phyloP scores from a whole-genome alignment of 495 filamentous ascomycete species.

The Cercophora newfieldiana region DNA sequence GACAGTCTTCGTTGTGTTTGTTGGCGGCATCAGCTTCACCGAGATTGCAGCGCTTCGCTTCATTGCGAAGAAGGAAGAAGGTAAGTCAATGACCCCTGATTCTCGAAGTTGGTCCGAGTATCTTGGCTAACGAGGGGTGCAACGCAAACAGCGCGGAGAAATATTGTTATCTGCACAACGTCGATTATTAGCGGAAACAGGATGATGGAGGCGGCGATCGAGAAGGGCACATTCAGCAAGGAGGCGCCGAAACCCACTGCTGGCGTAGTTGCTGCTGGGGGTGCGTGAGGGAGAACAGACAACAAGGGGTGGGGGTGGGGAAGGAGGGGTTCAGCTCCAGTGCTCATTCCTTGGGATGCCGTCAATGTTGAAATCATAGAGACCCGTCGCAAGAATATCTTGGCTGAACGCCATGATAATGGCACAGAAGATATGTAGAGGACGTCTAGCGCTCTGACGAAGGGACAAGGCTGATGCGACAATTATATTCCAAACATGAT shows the following conservation, averaged over 20 bases:
- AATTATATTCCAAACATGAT: slow-evolving; percentile 6
- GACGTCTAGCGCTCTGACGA: background rate
- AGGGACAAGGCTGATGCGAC: too few relatives aligned
- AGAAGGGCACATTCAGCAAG: slow-evolving; percentile 65
- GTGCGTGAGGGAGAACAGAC: background rate
- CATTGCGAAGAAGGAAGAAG: slow-evolving; percentile 82
- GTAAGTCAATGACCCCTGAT: slow-evolving; percentile 37
- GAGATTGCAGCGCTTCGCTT: slow-evolving; percentile 95
- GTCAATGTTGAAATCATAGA: background rate
- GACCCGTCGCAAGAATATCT: background rate
- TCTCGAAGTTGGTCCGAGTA: background rate
- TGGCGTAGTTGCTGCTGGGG: background rate
- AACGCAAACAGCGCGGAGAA: slow-evolving; percentile 56
- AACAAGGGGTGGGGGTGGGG: too few relatives aligned
- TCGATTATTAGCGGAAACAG: slow-evolving; percentile 84
- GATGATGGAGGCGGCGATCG: slow-evolving; percentile 87
- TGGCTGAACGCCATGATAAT: background rate
- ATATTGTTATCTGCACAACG: slow-evolving; percentile 90
- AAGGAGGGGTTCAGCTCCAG: too few relatives aligned
- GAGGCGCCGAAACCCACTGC: slow-evolving; percentile 17
- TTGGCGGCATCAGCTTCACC: slow-evolving; percentile 91
- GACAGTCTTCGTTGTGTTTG: slow-evolving; percentile 88
- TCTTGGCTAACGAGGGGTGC: background rate
- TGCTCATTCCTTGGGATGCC: background rate
- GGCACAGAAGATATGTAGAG: background rate